phyloP scores from a whole-genome alignment of 1,284 basidiomycete species.

The Malassezia sympodialis region DNA sequence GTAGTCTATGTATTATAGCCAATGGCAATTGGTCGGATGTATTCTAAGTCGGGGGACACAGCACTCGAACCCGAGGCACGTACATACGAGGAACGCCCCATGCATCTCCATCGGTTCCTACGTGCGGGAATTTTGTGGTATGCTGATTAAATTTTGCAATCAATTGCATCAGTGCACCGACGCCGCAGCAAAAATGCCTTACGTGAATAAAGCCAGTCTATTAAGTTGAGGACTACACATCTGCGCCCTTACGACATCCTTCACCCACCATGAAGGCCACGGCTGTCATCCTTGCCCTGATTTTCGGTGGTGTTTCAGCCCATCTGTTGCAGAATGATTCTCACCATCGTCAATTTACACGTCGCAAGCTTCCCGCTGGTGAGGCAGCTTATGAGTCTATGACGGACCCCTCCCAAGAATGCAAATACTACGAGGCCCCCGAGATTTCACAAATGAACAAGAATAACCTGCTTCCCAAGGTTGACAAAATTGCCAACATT shows the following conservation, averaged over 20 bases:
- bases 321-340: background rate
- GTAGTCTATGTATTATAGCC: background rate
- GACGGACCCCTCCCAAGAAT: background rate
- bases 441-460: slow-evolving; percentile 23
- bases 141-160: background rate
- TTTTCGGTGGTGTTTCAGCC: background rate
- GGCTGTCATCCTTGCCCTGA: background rate
- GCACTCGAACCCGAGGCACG: background rate
- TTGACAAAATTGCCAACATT: slow-evolving; percentile 49
- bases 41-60: too few species aligned
- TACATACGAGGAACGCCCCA: background rate
- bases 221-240: too few species aligned
- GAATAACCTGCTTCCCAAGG: too few species aligned
- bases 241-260: background rate
- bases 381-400: background rate
- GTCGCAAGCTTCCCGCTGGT: background rate
- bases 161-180: background rate
- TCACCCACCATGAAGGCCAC: background rate
- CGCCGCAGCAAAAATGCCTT: background rate
- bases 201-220: too few species aligned
- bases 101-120: background rate
- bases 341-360: background rate
- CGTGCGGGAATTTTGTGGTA: background rate
- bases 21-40: background rate
- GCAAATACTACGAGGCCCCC: background rate